Evolutionary conservation across 305 asterid species (phyloP).

Genomic region (Plantago rigida): DNA sequence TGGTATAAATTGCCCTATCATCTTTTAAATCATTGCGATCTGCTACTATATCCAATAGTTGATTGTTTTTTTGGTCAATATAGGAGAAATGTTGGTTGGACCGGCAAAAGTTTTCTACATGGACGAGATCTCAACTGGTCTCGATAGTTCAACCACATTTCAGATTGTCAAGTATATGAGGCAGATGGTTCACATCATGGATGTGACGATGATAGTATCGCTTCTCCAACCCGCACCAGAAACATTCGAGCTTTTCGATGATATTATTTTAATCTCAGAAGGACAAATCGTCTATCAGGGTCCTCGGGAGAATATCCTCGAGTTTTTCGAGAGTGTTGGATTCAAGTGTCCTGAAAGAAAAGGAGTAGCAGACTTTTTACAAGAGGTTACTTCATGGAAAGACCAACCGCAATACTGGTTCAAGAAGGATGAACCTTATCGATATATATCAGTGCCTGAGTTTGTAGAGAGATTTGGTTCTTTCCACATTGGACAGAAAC

Average conservation of each 20-base stretch:
- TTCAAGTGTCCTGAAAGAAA: conserved; percentile 88
- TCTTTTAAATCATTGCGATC: too few relatives aligned
- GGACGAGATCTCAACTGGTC: conserved; percentile 98
- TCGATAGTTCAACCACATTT: conserved; percentile 86
- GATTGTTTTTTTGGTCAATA: not conserved
- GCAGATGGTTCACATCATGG: conserved; percentile 87
- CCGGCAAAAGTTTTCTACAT: conserved; percentile 88
- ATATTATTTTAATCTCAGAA: conserved; percentile 68
- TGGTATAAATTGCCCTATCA: too few relatives aligned
- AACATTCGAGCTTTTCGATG: conserved; percentile 78
- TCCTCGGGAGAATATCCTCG: conserved; percentile 65
- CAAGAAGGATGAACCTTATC: conserved; percentile 53
- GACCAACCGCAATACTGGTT: conserved; percentile 93
- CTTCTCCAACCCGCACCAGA: conserved; percentile 98
- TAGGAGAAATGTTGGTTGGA: conserved; percentile 94
- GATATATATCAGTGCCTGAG: conserved; percentile 51
- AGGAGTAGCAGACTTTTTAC: conserved; percentile 87
- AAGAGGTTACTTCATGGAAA: conserved; percentile 82
- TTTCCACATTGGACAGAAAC: conserved; percentile 58
- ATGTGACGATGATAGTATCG: conserved; percentile 76
- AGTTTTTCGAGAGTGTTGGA: conserved; percentile 73
- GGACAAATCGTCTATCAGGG: conserved; percentile 85
- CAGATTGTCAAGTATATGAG: conserved; percentile 75
- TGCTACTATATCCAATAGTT: too few relatives aligned
- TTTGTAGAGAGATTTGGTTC: conserved; percentile 56